phyloP scores from a whole-genome alignment of 2,329 filamentous ascomycete species.

The Nigrograna mackinnonii region DNA sequence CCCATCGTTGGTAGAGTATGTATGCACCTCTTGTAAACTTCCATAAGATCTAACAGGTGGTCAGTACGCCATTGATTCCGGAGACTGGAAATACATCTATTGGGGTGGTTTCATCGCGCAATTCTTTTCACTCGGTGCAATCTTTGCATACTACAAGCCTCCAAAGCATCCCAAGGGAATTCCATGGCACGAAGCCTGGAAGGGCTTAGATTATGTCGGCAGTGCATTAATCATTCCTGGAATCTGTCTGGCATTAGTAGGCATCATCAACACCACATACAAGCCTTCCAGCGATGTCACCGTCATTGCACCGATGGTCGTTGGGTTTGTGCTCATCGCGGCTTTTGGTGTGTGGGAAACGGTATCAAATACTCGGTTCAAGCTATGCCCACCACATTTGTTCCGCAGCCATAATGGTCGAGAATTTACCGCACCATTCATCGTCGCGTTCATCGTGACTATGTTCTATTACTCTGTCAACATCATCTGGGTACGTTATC shows the following conservation, averaged over 20 bases:
- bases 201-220: conserved; percentile 35
- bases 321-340: conserved; percentile 36
- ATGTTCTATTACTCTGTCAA: conserved; percentile 58
- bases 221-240: conserved; percentile 31
- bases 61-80: conserved; percentile 24
- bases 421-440: conserved; percentile 53
- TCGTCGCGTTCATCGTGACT: conserved; percentile 51
- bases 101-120: conserved; percentile 27
- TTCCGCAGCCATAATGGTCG: conserved; percentile 51
- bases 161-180: conserved; percentile 32
- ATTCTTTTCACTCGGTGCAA: conserved; percentile 20
- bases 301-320: conserved; percentile 34
- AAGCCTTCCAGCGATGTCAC: conserved; percentile 22
- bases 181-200: conserved; percentile 22
- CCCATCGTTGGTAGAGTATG: conserved; percentile 50
- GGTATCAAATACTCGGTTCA: conserved; percentile 22
- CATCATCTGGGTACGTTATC: conserved; percentile 43
- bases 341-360: conserved; percentile 42
- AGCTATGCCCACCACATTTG: conserved; percentile 45
- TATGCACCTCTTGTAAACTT: not conserved
- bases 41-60: conserved; percentile 1
- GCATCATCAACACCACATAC: conserved; percentile 38
- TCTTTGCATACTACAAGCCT: conserved; percentile 25
- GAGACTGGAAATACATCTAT: conserved; percentile 25
- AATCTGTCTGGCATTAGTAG: conserved; percentile 29